Evolutionary conservation across 2,329 filamentous ascomycete genomes (phyloP), one percentile per base, ranked within the genome.

Genomic region (Diatrype stigma): DNA sequence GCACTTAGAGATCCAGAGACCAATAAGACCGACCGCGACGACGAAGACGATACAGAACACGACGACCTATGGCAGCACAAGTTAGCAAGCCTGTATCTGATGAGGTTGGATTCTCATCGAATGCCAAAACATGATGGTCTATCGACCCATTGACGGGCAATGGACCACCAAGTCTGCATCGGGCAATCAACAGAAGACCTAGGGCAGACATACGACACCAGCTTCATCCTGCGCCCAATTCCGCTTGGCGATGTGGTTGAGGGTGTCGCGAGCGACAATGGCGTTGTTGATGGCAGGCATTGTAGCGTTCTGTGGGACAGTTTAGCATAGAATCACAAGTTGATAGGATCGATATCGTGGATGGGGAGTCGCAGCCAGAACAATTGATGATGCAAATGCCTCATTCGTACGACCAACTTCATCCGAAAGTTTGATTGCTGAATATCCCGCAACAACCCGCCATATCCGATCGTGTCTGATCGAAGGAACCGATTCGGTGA

Each of bases 261-360:
- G 47, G 54, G 56, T 56, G 56, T 67, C 64, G 61, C 65, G 64
- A 56, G 65, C 63, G 60, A 67, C 58, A 52, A 68, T 42, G 54
- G 63, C 61, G 50, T 59, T 65, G 60, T 61, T 67, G 47, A 68
- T 64, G 50, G 65, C 63, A 60, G 66, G 62, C 66, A 68, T 68
- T 49, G 56, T 65, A 60, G 46, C 45, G 12, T 26, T 55, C 60
- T 64, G 47, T 47, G 12, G 34, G 40, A 3, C 49, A 49, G 47
- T 22, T 46, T 55, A 51, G 45, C 53, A 57, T 51, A 54, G 42
- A 49, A 17, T 48, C 30, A 19, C 17, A 30, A 42, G 37, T 45
- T 22, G 30, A 19, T 42, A 19, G 5, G 47, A 26, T 14, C n/a
- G n/a, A n/a, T 22, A 40, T 19, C 5, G 42, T 38, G 21, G 23